Evolutionary conservation across 2,329 filamentous ascomycete genomes (phyloP).

Genomic region (Colletotrichum incanum): DNA sequence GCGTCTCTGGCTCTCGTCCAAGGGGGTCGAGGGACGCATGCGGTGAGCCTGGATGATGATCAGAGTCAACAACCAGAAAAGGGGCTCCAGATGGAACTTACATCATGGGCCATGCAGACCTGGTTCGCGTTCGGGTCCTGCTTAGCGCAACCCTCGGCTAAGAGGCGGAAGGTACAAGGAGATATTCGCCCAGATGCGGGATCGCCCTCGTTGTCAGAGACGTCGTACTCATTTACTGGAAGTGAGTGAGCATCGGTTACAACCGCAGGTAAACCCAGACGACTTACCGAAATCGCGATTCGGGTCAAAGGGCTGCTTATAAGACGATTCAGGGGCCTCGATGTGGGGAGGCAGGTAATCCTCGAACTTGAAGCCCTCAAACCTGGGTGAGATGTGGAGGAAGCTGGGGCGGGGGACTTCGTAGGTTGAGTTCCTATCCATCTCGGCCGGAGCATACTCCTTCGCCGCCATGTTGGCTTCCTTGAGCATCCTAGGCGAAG

Average conservation of each 20-base stretch:
- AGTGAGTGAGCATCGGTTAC: background rate
- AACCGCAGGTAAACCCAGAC: background rate
- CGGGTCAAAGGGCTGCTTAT: conserved; percentile 25
- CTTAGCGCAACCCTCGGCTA: conserved; percentile 54
- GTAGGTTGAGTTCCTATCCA: conserved; percentile 32
- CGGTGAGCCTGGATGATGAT: conserved; percentile 27
- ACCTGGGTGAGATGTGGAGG: conserved; percentile 36
- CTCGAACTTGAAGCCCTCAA: conserved; percentile 28
- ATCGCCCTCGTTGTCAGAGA: conserved; percentile 60
- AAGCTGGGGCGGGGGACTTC: conserved; percentile 43
- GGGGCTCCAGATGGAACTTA: conserved; percentile 17
- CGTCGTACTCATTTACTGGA: conserved; percentile 45
- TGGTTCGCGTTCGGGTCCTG: conserved; percentile 47
- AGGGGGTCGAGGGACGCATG: conserved; percentile 36
- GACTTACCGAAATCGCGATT: conserved; percentile 31
- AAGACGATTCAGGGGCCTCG: background rate
- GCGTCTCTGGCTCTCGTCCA: conserved; percentile 6
- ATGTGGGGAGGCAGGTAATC: conserved; percentile 22
- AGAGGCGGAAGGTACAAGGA: conserved; percentile 58
- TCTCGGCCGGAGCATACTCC: conserved; percentile 33
- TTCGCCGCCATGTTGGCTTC: conserved; percentile 21
- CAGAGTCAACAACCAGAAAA: background rate
- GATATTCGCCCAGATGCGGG: conserved; percentile 55
- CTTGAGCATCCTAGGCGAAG: conserved; percentile 30
- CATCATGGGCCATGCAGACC: conserved; percentile 45